Evolutionary conservation across 2,329 filamentous ascomycete genomes (phyloP).

Genomic region (Pseudocercospora eumusae): DNA sequence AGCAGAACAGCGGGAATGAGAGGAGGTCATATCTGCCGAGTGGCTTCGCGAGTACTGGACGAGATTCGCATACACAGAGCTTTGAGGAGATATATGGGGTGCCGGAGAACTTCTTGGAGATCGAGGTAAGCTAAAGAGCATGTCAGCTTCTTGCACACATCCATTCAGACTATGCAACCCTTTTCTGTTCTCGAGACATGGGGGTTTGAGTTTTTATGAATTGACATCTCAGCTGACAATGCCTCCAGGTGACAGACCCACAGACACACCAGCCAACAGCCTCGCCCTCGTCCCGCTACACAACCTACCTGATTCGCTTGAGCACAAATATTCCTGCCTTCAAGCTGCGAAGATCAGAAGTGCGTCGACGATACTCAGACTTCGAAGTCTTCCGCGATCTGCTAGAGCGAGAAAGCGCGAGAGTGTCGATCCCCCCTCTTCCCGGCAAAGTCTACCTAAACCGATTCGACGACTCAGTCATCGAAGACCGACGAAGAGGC

Average conservation of each 20-base stretch:
- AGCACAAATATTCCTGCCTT: conserved; percentile 98
- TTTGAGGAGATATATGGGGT: conserved; percentile 99
- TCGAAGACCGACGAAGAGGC: conserved; percentile 87
- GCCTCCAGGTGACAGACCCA: conserved; percentile 77
- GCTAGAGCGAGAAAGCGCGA: conserved; percentile 88
- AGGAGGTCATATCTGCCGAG: conserved; percentile 30
- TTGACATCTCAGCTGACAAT: background rate
- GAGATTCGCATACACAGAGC: conserved; percentile 61
- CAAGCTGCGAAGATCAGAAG: conserved; percentile 81
- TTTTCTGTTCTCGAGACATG: background rate
- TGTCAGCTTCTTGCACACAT: too few relatives aligned
- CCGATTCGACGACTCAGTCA: conserved; percentile 96
- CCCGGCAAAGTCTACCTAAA: conserved; percentile 98
- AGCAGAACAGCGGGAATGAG: conserved; percentile 12
- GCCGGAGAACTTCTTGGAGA: conserved; percentile 98
- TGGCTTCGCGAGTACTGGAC: conserved; percentile 38
- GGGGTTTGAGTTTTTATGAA: too few relatives aligned
- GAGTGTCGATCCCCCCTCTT: conserved; percentile 92
- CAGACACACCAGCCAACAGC: conserved; percentile 86
- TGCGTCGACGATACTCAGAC: conserved; percentile 92
- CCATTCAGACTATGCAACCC: background rate
- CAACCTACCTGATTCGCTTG: conserved; percentile 97
- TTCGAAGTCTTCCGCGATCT: conserved; percentile 99
- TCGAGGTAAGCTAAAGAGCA: conserved; percentile 65
- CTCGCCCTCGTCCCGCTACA: conserved; percentile 66